Percentiles rank a stretch among this genome's conserved stretches.
Evolutionary conservation across 345 rosid species (phyloP).

Genomic region (Carallia brachiata): DNA sequence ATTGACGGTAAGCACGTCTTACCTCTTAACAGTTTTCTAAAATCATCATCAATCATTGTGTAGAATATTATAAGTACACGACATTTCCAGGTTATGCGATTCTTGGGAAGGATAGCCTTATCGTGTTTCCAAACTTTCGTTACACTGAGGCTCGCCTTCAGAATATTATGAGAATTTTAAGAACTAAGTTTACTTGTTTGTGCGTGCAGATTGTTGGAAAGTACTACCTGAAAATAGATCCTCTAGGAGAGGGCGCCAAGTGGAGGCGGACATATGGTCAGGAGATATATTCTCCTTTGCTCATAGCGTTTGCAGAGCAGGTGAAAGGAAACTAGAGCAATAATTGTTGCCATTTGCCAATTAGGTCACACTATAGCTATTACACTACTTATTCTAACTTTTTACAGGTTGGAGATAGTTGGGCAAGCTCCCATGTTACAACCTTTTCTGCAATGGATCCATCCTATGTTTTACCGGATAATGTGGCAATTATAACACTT

Average conservation of each 20-base stretch:
- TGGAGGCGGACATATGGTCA: slow-evolving; percentile 91
- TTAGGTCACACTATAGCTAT: not conserved
- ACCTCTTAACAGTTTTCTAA: not conserved
- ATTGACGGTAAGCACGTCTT: slow-evolving; percentile 58
- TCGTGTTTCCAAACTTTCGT: no score
- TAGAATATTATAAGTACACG: no score
- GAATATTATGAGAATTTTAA: not conserved
- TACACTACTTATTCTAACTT: not conserved
- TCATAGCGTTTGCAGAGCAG: slow-evolving; percentile 85
- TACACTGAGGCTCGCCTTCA: no score
- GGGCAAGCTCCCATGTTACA: slow-evolving; percentile 52
- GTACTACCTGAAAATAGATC: slow-evolving; percentile 64
- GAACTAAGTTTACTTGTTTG: not conserved
- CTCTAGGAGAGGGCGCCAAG: slow-evolving; percentile 74
- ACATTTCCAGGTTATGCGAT: no score
- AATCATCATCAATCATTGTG: not conserved
- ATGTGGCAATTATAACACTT: slow-evolving; percentile 74
- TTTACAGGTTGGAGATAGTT: slow-evolving; percentile 61
- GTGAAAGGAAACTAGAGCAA: slow-evolving; percentile 32
- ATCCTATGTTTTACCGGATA: slow-evolving; percentile 72
- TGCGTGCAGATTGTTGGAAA: slow-evolving; percentile 39
- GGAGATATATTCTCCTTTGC: slow-evolving; percentile 90
- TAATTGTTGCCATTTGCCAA: slow-evolving; percentile 4
- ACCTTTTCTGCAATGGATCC: slow-evolving; percentile 70
- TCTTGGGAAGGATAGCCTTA: no score